A percentile compares a stretch with the other conserved stretches of the same genome.
Conservation (phyloP, 2,329 filamentous ascomycete species). For the Aspergillus neoniger region DNA sequence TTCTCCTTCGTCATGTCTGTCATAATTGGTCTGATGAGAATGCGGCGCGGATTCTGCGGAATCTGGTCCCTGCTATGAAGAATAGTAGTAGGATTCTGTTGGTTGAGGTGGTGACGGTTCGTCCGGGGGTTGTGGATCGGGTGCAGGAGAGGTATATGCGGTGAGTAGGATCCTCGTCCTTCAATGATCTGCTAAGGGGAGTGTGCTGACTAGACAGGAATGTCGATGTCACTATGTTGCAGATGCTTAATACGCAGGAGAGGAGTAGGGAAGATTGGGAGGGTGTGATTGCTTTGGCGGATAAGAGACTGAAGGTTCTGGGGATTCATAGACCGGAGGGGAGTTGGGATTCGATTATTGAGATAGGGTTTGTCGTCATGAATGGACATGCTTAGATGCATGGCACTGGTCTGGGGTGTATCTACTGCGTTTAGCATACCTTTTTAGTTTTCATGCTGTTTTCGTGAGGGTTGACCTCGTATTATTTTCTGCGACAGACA, state of each 20-base stretch:
- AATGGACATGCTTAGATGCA: not conserved
- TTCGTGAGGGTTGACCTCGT: too few species aligned
- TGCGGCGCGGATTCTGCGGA: conserved; percentile 9
- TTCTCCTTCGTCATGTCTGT: conserved; percentile 15
- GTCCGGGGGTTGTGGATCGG: not conserved
- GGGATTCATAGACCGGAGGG: not conserved
- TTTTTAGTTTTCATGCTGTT: too few species aligned
- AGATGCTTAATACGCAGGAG: conserved; percentile 5
- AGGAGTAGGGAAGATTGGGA: conserved; percentile 10
- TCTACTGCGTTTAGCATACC: too few species aligned
- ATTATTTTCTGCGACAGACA: too few species aligned
- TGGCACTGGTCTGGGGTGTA: too few species aligned
- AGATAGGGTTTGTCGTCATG: not conserved
- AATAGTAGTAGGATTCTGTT: not conserved
- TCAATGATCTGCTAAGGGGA: too few species aligned
- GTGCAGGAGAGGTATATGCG: conserved; percentile 6
- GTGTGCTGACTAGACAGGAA: not conserved
- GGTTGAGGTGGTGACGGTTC: not conserved
- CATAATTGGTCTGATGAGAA: conserved; percentile 17
- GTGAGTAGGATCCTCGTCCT: not conserved
- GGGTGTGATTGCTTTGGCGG: not conserved
- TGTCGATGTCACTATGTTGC: conserved; percentile 4
- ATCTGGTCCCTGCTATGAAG: conserved; percentile 11
- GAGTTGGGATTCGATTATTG: conserved; percentile 8
- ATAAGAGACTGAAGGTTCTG: not conserved